Conservation (phyloP, 805 yeast species). For the Teunomyces stri region DNA sequence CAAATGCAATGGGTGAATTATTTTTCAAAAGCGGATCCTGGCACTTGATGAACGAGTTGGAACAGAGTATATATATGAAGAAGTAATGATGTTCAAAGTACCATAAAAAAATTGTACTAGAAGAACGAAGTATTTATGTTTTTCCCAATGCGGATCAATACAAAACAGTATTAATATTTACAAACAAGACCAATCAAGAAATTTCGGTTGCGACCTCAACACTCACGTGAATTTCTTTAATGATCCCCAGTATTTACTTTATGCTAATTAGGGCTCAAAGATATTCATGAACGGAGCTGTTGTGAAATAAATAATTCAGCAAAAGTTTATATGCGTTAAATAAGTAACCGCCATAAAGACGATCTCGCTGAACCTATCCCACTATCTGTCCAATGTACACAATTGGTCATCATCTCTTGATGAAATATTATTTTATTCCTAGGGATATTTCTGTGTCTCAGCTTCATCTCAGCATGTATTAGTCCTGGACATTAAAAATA, state of each 20-base stretch:
- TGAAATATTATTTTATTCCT: too few relatives aligned
- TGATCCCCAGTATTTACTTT: constrained; percentile 2
- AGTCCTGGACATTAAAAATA: not conserved
- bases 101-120: constrained; percentile 4
- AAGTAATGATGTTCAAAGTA: constrained; percentile 1
- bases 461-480: not conserved
- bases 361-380: too few relatives aligned
- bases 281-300: too few relatives aligned
- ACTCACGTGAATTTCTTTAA: constrained; percentile 10
- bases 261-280: constrained; percentile 1
- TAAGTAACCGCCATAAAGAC: too few relatives aligned
- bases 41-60: not conserved
- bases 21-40: constrained; percentile 4
- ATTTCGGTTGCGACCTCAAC: constrained; percentile 1
- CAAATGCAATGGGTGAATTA: constrained; percentile 2
- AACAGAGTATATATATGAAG: constrained; percentile 2
- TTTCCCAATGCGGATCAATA: constrained; percentile 11
- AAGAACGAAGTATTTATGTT: constrained; percentile 9
- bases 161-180: constrained; percentile 10
- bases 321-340: too few relatives aligned
- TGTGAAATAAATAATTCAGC: too few relatives aligned
- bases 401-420: too few relatives aligned
- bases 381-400: too few relatives aligned
- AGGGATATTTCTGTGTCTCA: not conserved
- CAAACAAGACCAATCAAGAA: constrained; percentile 9